Evolutionary conservation across 768 basidiomycete species (phyloP), one percentile per base, ranked within the genome.

Genomic region (Mycena maculata): DNA sequence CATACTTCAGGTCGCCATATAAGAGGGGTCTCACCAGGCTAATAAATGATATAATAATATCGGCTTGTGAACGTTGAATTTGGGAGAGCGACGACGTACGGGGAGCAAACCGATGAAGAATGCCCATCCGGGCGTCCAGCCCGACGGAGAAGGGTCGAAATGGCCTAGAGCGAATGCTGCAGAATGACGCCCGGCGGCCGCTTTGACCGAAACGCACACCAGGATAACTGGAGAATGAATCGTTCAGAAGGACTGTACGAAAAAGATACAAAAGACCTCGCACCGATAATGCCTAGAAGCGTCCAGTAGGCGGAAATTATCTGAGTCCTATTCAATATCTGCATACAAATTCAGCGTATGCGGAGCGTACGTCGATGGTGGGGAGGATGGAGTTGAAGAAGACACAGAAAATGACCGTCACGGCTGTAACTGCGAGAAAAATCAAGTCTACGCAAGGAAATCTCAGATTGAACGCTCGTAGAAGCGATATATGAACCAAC

Each of bases 111-210:
- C 89, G 36, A 90, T 87, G 74, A 90, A 91, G 73, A 90, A 91
- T 0, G 88, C 82, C 89, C 89, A 91, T 33, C 87, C 90, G 15
- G 87, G 82, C 2, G 83, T 84, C 90, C 90, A 91, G 8, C 90
- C 90, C 0, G 90, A 87, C n/a, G 79, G 75, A n/a, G 88, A 85
- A 1, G 86, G 79, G 71, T 90, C 85, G 59, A 90, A 91, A 63
- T 86, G 82, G 12, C 84, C 84, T 2, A 91, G 79, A 1, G 86
- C 89, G 71, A 85, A 91, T 1, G 83, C 77, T 1, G 83, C 86
- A 15, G 89, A 81, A 53, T 83, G 84, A 18, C 86, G 84, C 1
- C 88, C 88, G 18, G 78, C 76, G 1, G 85, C 84, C 4, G 89
- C 89, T 75, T 88, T 90, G 20, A 77, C 82, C 8, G 88, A 88